Conservation (phyloP, 768 basidiomycete genomes). For the Basidioascus undulatus region DNA sequence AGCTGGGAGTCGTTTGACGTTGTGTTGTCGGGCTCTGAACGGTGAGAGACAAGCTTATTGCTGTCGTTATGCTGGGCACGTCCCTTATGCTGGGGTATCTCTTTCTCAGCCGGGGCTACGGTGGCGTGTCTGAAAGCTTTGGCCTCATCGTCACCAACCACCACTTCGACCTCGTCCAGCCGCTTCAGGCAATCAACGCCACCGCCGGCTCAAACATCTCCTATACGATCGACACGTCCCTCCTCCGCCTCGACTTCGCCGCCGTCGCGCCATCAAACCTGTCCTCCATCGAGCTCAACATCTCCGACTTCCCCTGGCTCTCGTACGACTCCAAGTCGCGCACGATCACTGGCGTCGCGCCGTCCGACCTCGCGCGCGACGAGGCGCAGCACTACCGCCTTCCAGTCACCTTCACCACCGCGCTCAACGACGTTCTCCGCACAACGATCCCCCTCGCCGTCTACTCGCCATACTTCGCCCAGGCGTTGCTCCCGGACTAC, state of each 20-base stretch:
- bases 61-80: conserved; percentile 44
- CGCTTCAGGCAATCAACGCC: conserved; percentile 41
- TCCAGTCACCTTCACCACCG: conserved; percentile 36
- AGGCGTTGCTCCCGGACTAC: conserved; percentile 32
- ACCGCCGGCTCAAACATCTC: conserved; percentile 34
- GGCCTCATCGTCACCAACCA: conserved; percentile 40
- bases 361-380: conserved; percentile 20
- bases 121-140: conserved; percentile 34
- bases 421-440: conserved; percentile 37
- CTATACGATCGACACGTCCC: conserved; percentile 21
- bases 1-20: too few species aligned
- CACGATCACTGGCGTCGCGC: conserved; percentile 42
- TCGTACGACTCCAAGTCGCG: conserved; percentile 30
- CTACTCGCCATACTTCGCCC: conserved; percentile 47
- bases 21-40: conserved; percentile 19
- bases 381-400: conserved; percentile 21
- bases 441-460: conserved; percentile 41
- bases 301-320: conserved; percentile 25
- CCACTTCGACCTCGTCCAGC: conserved; percentile 31
- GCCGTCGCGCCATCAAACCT: conserved; percentile 38
- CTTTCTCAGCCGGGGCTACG: too few species aligned
- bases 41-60: conserved; percentile 27
- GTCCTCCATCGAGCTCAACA: conserved; percentile 32
- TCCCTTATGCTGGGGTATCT: too few species aligned
- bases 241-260: conserved; percentile 32